Evolutionary conservation across 257 asterid genomes (phyloP), one percentile per base, ranked within the genome.

Genomic region (Penstemon barbatus): DNA sequence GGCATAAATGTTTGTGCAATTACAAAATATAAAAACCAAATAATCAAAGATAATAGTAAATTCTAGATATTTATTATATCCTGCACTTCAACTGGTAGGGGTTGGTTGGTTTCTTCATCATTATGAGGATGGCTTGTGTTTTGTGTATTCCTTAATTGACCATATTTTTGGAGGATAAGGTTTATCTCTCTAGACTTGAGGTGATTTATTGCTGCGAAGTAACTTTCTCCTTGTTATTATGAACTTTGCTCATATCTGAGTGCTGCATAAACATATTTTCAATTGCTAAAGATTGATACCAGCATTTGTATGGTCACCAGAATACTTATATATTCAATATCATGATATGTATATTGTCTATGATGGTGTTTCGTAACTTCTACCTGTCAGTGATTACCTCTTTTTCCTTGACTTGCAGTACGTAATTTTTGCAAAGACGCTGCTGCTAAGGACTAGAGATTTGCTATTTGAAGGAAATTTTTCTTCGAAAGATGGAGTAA

Each of bases 391-490:
- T 25, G 33, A 25, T 25, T 25, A 25, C 33, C 33, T 25, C 33
- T 2, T 25, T 25, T 25, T 25, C 33, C 33, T 25, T 25, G 33
- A 25, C 33, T 45, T 84, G 85, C 85, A 93, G 99, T 86, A 85
- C 83, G 76, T 94, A 74, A 74, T 89, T 79, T 55, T 91, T 57
- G 95, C 95, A 66, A 94, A 87, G 86, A 79, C 84, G 18, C 74
- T 91, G 78, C 78, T 94, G 66, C 82, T 71, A 76, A 89, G 79
- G 81, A 69, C 76, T 8, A 91, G 79, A 77, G 99, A 91, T 84
- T 70, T 85, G 70, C 81, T 87, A 77, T 79, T 77, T 68, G 86
- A 84, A 77, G 82, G 82, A 73, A 70, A 63, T 36, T 19, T 75
- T 55, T 44, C 84, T 54, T 75, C 83, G 53, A 44, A 56, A 44